Percentiles rank a stretch among this genome's conserved stretches.
Evolutionary conservation across 495 filamentous ascomycete species (phyloP).

Genomic region (Podospora conica): DNA sequence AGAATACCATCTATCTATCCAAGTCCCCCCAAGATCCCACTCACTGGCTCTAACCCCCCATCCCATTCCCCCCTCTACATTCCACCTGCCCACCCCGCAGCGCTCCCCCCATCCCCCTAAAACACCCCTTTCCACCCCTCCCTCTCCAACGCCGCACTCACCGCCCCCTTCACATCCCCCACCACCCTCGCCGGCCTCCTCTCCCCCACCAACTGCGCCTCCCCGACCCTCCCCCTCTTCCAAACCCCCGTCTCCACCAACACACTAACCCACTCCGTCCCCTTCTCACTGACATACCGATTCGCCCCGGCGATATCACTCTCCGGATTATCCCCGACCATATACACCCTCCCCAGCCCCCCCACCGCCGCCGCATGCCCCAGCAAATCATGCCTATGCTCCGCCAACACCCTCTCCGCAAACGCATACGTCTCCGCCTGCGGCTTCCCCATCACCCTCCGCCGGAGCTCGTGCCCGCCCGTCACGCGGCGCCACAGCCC

Average conservation of each 20-base stretch:
- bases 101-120: not conserved
- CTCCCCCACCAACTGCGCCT: slow-evolving; percentile 20
- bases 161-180: slow-evolving; percentile 51
- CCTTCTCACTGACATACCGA: slow-evolving; percentile 54
- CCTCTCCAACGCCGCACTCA: slow-evolving; percentile 36
- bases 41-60: too few species aligned
- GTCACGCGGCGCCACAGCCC: slow-evolving; percentile 74
- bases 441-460: slow-evolving; percentile 80
- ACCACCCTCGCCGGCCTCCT: slow-evolving; percentile 51
- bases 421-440: slow-evolving; percentile 68
- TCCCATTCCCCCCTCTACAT: too few species aligned
- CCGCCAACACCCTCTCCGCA: slow-evolving; percentile 65
- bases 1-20: not conserved
- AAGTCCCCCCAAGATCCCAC: not conserved
- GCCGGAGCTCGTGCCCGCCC: slow-evolving; percentile 52
- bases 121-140: slow-evolving; percentile 30
- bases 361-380: slow-evolving; percentile 22
- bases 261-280: slow-evolving; percentile 71
- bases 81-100: too few species aligned
- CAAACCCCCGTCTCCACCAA: slow-evolving; percentile 85
- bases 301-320: slow-evolving; percentile 92
- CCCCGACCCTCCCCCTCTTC: slow-evolving; percentile 39
- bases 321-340: slow-evolving; percentile 97
- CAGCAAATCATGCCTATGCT: slow-evolving; percentile 48
- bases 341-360: slow-evolving; percentile 67